Conservation (phyloP, 1,284 basidiomycete genomes). For the Cryptococcus hybrid region DNA sequence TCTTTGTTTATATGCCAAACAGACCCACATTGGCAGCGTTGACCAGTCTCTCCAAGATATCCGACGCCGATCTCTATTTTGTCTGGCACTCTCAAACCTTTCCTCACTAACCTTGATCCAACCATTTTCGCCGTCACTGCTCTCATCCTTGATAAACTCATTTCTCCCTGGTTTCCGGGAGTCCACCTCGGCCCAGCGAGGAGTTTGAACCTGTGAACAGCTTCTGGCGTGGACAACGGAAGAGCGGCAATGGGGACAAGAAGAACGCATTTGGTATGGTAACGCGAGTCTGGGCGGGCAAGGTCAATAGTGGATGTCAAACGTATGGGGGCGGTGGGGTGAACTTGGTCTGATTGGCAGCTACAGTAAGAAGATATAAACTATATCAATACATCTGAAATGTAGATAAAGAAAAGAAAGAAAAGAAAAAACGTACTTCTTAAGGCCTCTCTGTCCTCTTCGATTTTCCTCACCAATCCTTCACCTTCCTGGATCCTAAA, state of each 20-base stretch:
- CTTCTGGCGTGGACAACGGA: conserved; percentile 60
- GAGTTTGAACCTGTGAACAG: conserved; percentile 74
- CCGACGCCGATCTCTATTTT: conserved; percentile 84
- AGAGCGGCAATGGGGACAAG: conserved; percentile 70
- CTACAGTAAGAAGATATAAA: background rate
- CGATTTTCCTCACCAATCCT: conserved; percentile 74
- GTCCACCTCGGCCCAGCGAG: conserved; percentile 81
- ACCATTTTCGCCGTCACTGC: conserved; percentile 27
- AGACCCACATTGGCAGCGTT: conserved; percentile 68
- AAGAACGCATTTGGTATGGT: conserved; percentile 63
- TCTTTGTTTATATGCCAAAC: background rate
- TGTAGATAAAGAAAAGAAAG: background rate
- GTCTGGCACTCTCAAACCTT: conserved; percentile 67
- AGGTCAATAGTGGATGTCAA: conserved; percentile 73
- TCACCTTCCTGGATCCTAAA: conserved; percentile 67
- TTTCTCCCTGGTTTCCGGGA: conserved; percentile 57
- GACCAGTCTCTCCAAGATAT: conserved; percentile 69
- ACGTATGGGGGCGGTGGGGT: conserved; percentile 60
- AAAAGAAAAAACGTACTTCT: conserved; percentile 59
- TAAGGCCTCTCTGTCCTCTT: conserved; percentile 76
- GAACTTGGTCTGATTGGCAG: conserved; percentile 60
- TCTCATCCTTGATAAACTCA: conserved; percentile 26
- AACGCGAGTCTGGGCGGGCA: conserved; percentile 66
- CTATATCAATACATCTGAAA: no score
- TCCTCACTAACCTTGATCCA: conserved; percentile 84